These are phyloP conservation scores for Raphanus raphanistrum DNA, from an alignment of 345 rosid species.

Conservation along the genomic window DNA sequence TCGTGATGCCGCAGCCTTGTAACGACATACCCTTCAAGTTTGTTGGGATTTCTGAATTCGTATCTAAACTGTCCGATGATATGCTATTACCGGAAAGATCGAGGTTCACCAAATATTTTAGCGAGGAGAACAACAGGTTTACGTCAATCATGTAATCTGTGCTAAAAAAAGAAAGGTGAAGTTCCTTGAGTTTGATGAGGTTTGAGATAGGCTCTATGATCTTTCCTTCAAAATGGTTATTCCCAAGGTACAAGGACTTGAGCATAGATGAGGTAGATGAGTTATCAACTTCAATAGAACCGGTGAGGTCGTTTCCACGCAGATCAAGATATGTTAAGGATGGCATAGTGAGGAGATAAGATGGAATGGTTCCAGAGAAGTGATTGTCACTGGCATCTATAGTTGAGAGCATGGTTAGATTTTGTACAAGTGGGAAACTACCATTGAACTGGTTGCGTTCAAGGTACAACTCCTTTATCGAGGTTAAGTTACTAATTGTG, in stretches of 20 bases:
- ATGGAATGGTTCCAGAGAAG: not conserved
- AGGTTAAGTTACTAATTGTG: not conserved
- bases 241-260: not conserved
- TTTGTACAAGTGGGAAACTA: not conserved
- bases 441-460: not conserved
- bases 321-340: not conserved
- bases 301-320: not conserved
- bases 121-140: not conserved
- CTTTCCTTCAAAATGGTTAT: not conserved
- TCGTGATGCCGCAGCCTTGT: not conserved
- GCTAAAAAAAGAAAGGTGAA: not conserved
- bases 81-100: not conserved
- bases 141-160: not conserved
- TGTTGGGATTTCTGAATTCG: not conserved
- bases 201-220: not conserved
- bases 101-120: not conserved
- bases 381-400: not conserved
- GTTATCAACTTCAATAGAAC: not conserved
- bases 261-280: not conserved
- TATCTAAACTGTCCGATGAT: not conserved
- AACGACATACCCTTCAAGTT: not conserved
- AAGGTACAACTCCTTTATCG: fast-evolving
- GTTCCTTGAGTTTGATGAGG: not conserved
- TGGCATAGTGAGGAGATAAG: not conserved
- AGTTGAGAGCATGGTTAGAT: not conserved